Base-by-base conservation (phyloP, 2,329 filamentous ascomycete genomes). In the Fusarium bactridioides region DNA sequence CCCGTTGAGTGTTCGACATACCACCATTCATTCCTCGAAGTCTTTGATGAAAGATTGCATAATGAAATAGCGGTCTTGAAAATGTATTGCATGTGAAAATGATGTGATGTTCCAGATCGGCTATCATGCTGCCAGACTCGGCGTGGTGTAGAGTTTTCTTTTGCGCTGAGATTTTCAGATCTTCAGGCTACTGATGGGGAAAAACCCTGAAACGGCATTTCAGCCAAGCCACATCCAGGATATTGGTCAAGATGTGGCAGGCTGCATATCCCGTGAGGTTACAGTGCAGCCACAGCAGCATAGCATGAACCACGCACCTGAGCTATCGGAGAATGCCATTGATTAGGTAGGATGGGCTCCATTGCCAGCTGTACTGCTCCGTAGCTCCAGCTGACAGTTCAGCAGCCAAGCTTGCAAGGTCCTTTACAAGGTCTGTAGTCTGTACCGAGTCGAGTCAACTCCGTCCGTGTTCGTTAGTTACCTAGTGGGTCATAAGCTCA, bases 1-100 rank as follows among this genome's bases (percentile, higher is more conserved):
- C 87, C 88, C 88, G 88, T 90, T 89, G 86, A 88, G 87, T 85
- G 85, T 82, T 85, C 87, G 85, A 89, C 87, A 89, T 87, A 45
- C 74, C 55, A 16, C 31, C 0, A 33, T 33, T 13, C 7, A 44
- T 4, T 25, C 33, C 60, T 58, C 50, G 41, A 51, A 13, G 53
- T 15, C 25, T 27, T 37, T 70, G 25, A 56, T 70, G 23, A 48
- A 53, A 43, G 43, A 61, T 41, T 10, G 35, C 51, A 41, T 45
- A 45, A 56, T 50, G 31, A 21, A 57, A 48, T n/a, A 38, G 38
- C 53, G 15, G 47, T 60, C 10, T 45, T 29, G 31, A 57, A 21
- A 57, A 21, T 69, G 13, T 25, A 13, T n/a, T 41, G 41, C 37
- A 69, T 55, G 60, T 69, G 67, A 69, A 53, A 6, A 37, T 25